Evolutionary conservation across 2,329 filamentous ascomycete species (phyloP).

Genomic region (Epichloe glyceriae): DNA sequence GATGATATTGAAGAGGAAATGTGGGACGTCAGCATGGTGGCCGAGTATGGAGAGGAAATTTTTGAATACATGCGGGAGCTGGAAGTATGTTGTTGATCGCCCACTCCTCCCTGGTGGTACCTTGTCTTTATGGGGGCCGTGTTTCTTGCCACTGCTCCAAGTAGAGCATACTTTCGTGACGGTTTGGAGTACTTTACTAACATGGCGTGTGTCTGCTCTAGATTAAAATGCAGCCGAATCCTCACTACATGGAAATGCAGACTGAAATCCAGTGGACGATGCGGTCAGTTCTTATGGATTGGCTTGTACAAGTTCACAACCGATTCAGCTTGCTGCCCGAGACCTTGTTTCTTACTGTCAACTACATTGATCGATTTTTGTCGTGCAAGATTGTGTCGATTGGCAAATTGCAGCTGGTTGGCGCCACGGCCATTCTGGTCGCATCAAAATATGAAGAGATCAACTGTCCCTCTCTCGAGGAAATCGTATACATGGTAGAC

Average conservation of each 20-base stretch:
- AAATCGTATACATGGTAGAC: conserved; percentile 98
- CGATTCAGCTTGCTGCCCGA: conserved; percentile 86
- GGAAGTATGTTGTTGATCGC: conserved; percentile 49
- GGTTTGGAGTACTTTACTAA: not conserved
- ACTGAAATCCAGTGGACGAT: conserved; percentile 99
- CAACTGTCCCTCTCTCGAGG: conserved; percentile 85
- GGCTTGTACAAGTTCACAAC: conserved; percentile 90
- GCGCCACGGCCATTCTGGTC: conserved; percentile 88
- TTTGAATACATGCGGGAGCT: conserved; percentile 83
- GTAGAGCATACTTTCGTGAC: no score
- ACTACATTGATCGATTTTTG: conserved; percentile 95
- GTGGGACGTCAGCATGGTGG: conserved; percentile 95
- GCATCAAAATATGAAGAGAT: conserved; percentile 99
- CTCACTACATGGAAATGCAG: conserved; percentile 94
- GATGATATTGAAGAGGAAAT: conserved; percentile 80
- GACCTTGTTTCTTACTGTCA: conserved; percentile 87
- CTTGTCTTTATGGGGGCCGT: not conserved
- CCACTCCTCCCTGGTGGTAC: not conserved
- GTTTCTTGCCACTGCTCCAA: not conserved
- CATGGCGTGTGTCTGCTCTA: conserved; percentile 21
- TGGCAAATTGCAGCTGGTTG: conserved; percentile 88
- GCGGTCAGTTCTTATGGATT: conserved; percentile 94
- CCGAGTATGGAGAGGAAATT: conserved; percentile 92
- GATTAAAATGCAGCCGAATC: conserved; percentile 71
- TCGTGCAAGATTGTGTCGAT: conserved; percentile 90